Percentiles rank a stretch among this genome's conserved stretches.
Evolutionary conservation across 2,329 filamentous ascomycete species (phyloP).

Genomic region (Zymoseptoria tritici): DNA sequence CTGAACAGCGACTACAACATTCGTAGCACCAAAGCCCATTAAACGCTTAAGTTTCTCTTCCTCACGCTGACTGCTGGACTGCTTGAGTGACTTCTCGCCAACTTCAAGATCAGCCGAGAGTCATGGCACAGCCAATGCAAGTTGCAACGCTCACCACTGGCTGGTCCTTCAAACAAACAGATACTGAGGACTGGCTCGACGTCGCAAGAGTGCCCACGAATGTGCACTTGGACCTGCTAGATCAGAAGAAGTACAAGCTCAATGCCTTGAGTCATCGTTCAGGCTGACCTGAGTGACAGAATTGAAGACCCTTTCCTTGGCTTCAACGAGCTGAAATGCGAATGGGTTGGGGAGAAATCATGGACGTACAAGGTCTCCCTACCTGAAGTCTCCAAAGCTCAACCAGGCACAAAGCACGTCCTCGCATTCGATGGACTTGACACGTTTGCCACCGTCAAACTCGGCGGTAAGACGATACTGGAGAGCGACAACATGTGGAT

Average conservation of each 20-base stretch:
- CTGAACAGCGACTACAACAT: background rate
- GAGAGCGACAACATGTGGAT: slow-evolving; percentile 58
- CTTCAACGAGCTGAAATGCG: slow-evolving; percentile 43
- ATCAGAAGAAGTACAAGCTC: slow-evolving; percentile 36
- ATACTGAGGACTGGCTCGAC: slow-evolving; percentile 37
- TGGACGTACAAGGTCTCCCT: slow-evolving; percentile 43
- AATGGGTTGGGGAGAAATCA: slow-evolving; percentile 43
- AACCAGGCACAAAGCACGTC: slow-evolving; percentile 33
- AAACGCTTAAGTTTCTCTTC: background rate
- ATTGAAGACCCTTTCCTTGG: slow-evolving; percentile 45
- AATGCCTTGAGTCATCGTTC: background rate
- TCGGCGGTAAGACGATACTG: slow-evolving; percentile 50
- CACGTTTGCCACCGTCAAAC: slow-evolving; percentile 52
- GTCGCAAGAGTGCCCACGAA: slow-evolving; percentile 41
- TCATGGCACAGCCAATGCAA: slow-evolving; percentile 12
- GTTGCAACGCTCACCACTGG: slow-evolving; percentile 31
- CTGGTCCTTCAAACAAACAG: slow-evolving; percentile 42
- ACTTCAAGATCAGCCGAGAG: background rate
- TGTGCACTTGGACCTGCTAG: slow-evolving; percentile 42
- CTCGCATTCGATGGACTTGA: slow-evolving; percentile 59
- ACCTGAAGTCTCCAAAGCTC: slow-evolving; percentile 25
- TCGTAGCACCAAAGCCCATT: background rate
- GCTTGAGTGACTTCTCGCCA: background rate
- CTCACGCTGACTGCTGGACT: background rate
- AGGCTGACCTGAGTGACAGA: slow-evolving; percentile 26